Evolutionary conservation across 306 rosid species (phyloP).

Genomic region (Nissolia schottii): DNA sequence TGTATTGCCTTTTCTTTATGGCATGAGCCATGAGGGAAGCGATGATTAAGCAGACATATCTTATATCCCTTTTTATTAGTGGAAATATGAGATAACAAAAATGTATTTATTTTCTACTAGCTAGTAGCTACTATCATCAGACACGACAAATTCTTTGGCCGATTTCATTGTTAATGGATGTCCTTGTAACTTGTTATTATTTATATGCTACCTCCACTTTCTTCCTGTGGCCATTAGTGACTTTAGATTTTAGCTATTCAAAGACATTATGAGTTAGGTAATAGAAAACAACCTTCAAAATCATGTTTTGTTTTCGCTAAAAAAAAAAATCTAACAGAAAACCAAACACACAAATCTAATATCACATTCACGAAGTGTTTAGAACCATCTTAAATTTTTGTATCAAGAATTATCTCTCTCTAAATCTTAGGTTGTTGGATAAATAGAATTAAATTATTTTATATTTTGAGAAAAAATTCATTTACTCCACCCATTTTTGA

Average conservation of each 20-base stretch:
- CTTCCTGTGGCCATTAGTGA: neutral
- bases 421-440: no score
- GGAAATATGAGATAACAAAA: neutral
- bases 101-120: neutral
- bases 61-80: neutral
- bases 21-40: neutral
- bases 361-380: no score
- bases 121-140: no score
- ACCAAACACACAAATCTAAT: neutral
- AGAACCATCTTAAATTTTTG: no score
- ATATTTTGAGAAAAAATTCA: no score
- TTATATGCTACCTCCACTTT: slow-evolving; percentile 23
- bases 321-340: neutral
- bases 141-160: neutral
- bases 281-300: neutral
- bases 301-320: neutral
- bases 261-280: neutral
- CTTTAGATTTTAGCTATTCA: neutral
- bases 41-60: slow-evolving; percentile 2
- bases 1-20: neutral
- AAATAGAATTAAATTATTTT: no score
- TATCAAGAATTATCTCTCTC: no score
- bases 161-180: slow-evolving; percentile 7
- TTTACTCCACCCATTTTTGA: no score
- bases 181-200: neutral